These are phyloP conservation scores for Wickerhamiella siamensis DNA, from an alignment of 805 yeast genomes.

Conservation along the genomic window DNA sequence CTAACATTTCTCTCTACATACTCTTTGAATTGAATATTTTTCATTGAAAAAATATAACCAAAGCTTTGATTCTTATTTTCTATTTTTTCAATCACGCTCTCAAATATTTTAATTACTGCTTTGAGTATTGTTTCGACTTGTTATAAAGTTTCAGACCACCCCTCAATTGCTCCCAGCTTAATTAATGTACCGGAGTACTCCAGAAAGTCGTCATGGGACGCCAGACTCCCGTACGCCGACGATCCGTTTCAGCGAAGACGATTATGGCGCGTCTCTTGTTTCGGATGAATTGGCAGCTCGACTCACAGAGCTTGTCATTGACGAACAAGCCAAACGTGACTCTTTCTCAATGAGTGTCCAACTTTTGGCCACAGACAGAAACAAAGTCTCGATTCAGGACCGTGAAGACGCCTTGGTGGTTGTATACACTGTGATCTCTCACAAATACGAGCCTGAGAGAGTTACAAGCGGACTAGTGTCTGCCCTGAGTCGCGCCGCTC, in stretches of 20 bases:
- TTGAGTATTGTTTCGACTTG: too few species aligned
- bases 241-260: slow-evolving; percentile 2
- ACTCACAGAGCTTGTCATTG: slow-evolving; percentile 10
- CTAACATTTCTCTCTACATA: too few species aligned
- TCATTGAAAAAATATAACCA: too few species aligned
- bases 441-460: slow-evolving; percentile 22
- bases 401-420: slow-evolving; percentile 23
- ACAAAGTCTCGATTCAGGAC: slow-evolving; percentile 21
- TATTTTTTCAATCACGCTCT: too few species aligned
- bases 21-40: too few species aligned
- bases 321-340: slow-evolving; percentile 5
- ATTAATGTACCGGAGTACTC: neutral
- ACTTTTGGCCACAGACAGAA: slow-evolving; percentile 19
- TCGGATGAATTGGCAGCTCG: slow-evolving; percentile 16
- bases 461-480: slow-evolving; percentile 13
- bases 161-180: too few species aligned
- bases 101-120: too few species aligned
- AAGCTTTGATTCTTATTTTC: too few species aligned
- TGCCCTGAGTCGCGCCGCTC: slow-evolving; percentile 16
- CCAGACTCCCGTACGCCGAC: neutral
- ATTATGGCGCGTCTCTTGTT: slow-evolving; percentile 14
- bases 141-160: too few species aligned
- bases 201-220: neutral
- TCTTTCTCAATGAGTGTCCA: slow-evolving; percentile 17
- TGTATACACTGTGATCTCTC: slow-evolving; percentile 18